Evolutionary conservation across 306 rosid genomes (phyloP).

Genomic region (Cucumis melo): DNA sequence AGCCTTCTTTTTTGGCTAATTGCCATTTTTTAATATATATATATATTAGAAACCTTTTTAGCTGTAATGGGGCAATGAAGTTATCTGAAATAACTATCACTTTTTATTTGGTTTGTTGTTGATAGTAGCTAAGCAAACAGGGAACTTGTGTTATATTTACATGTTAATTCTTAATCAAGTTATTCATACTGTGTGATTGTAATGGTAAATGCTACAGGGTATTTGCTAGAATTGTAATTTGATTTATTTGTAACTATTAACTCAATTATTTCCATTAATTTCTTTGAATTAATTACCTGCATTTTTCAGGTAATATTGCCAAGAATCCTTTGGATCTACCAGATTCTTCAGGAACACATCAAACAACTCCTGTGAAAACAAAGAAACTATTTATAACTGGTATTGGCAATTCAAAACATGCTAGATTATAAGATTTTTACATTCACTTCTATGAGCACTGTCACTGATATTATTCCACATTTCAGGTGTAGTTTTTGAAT

Average conservation of each 20-base stretch:
- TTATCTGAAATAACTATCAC: not conserved
- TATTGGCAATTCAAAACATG: conserved; percentile 6
- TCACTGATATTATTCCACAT: not conserved
- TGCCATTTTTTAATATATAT: not conserved
- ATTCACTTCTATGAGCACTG: not conserved
- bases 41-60: not conserved
- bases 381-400: conserved; percentile 44
- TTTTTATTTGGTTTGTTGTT: not conserved
- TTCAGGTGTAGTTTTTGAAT: not conserved
- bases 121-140: not conserved
- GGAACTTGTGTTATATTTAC: not conserved
- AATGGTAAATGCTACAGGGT: not conserved
- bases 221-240: not conserved
- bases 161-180: not conserved
- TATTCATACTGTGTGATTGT: not conserved
- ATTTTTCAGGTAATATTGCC: conserved; percentile 20
- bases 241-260: not conserved
- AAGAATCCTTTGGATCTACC: conserved; percentile 11
- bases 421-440: not conserved
- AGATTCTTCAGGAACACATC: conserved; percentile 20
- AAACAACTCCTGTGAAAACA: conserved; percentile 22
- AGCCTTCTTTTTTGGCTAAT: not conserved
- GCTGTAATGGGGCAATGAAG: not conserved
- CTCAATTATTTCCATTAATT: not conserved
- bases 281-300: not conserved